Conservation (phyloP, 176 grass and related monocot genomes). For the Raddia distichophylla region DNA sequence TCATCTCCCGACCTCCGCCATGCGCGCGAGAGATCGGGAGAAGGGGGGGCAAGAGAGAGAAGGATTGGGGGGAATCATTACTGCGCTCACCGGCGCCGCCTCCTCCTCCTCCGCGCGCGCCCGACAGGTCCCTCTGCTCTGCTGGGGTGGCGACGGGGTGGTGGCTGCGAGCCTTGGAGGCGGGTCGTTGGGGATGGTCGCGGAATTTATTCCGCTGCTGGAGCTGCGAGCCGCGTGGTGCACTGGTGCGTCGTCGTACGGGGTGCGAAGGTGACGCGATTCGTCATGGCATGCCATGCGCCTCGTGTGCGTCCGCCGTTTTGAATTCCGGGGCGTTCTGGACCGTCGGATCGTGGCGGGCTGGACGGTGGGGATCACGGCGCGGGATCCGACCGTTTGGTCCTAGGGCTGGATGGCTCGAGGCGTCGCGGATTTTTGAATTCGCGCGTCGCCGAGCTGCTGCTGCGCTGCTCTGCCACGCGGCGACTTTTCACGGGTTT, state of each 20-base stretch:
- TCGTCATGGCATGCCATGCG: no score
- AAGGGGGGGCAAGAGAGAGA: background rate
- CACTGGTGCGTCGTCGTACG: background rate
- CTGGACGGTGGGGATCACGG: conserved; percentile 11
- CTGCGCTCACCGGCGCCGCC: conserved; percentile 27
- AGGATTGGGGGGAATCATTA: conserved; percentile 41
- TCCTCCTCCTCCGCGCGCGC: conserved; percentile 19
- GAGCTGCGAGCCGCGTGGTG: background rate
- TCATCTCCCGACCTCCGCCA: background rate
- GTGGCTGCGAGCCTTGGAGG: background rate
- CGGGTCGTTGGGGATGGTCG: conserved; percentile 38
- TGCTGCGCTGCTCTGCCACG: background rate
- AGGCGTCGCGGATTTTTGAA: conserved; percentile 35
- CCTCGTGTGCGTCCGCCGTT: conserved; percentile 6
- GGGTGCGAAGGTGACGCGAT: no score
- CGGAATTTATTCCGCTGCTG: conserved; percentile 53
- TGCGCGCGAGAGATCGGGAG: background rate
- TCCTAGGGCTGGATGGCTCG: no score
- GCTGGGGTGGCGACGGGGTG: conserved; percentile 30
- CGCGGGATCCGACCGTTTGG: conserved; percentile 54
- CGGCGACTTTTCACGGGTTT: conserved; percentile 16
- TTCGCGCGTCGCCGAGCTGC: background rate
- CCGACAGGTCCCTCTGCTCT: conserved; percentile 52
- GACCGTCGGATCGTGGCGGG: conserved; percentile 54
- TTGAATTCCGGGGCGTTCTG: conserved; percentile 49